Percentiles rank a stretch among this genome's conserved stretches.
phyloP scores from a whole-genome alignment of 1,284 basidiomycete species.

The Cerrena zonata region DNA sequence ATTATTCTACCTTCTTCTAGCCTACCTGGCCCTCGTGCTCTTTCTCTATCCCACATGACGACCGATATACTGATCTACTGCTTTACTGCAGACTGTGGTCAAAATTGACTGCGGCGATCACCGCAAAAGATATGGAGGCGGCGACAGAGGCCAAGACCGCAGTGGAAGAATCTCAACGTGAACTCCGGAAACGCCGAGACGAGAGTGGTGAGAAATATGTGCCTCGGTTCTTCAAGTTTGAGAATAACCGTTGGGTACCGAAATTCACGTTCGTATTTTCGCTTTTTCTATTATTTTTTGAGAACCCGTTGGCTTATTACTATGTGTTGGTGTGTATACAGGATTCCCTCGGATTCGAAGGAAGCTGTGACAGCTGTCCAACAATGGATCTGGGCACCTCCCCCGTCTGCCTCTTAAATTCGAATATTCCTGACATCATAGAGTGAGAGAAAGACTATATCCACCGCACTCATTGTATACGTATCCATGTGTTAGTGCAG shows the following conservation, averaged over 20 bases:
- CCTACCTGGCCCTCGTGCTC: too few relatives aligned
- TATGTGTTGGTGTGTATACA: constrained; percentile 25
- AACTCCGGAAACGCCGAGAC: constrained; percentile 72
- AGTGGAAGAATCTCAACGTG: constrained; percentile 91
- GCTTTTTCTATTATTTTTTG: background rate
- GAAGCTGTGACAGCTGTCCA: constrained; percentile 56
- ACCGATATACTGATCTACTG: background rate
- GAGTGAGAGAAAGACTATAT: too few relatives aligned
- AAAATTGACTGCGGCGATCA: constrained; percentile 83
- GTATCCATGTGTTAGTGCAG: too few relatives aligned
- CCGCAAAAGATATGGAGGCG: constrained; percentile 84
- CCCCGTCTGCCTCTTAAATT: constrained; percentile 6
- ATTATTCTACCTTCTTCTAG: too few relatives aligned
- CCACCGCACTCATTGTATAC: too few relatives aligned
- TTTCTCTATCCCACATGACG: too few relatives aligned
- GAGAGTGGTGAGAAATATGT: constrained; percentile 63
- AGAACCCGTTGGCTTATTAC: background rate
- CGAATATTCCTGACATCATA: background rate
- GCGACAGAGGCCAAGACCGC: constrained; percentile 86
- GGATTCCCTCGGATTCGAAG: constrained; percentile 63
- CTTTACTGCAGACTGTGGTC: constrained; percentile 64
- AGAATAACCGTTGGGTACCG: constrained; percentile 74
- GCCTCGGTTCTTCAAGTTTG: constrained; percentile 77
- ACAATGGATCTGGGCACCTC: constrained; percentile 54
- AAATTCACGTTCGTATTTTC: constrained; percentile 56